Conservation (phyloP, 148 eudicot genomes). For the Rhododendron kiyosumense region DNA sequence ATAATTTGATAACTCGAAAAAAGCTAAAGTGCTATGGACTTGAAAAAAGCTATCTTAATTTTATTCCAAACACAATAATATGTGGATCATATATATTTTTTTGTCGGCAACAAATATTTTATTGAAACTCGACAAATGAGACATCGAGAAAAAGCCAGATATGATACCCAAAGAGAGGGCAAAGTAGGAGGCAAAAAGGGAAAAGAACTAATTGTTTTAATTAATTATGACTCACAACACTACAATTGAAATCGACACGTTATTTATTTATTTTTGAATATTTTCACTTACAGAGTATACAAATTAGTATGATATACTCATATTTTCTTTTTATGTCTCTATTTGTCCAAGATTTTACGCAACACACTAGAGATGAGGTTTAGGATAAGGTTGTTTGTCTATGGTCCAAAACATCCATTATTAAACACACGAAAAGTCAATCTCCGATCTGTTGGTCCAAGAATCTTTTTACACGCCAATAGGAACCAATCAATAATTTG, state of each 20-base stretch:
- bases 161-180: too few relatives aligned
- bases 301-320: neutral
- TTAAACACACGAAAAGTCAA: neutral
- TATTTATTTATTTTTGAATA: too few relatives aligned
- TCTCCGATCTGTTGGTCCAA: neutral
- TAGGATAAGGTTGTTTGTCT: neutral
- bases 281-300: neutral
- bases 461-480: neutral
- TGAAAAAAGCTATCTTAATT: neutral
- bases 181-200: too few relatives aligned
- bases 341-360: neutral
- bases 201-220: neutral
- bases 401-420: neutral
- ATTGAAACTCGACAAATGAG: too few relatives aligned
- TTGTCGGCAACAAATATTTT: too few relatives aligned
- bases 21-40: neutral
- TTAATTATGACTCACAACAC: neutral
- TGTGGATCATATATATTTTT: neutral
- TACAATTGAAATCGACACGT: neutral
- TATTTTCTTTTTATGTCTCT: neutral
- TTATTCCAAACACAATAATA: neutral
- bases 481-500: neutral
- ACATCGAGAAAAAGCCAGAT: too few relatives aligned
- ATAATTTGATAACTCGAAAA: neutral
- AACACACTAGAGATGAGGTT: neutral